Evolutionary conservation across 2,329 filamentous ascomycete species (phyloP).

Genomic region (Myriosclerotinia duriaeana): DNA sequence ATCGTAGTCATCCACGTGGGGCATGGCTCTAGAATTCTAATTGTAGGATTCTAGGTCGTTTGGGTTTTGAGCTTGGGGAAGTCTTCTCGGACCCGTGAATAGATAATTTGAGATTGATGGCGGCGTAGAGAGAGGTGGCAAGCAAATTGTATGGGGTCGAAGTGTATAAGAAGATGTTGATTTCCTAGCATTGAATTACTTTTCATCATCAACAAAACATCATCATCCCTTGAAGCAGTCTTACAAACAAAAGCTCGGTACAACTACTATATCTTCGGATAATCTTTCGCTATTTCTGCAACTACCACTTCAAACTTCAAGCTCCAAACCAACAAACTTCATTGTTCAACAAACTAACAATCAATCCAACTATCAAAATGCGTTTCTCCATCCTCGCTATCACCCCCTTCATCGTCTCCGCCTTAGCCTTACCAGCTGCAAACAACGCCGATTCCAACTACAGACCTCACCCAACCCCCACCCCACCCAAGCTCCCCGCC

Average conservation of each 20-base stretch:
- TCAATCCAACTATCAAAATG: not conserved
- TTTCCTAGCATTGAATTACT: not conserved
- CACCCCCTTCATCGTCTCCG: conserved; percentile 2
- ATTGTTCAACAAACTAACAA: not conserved
- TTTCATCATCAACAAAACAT: conserved; percentile 6
- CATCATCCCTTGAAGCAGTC: not conserved
- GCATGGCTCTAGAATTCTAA: not conserved
- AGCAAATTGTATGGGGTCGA: not conserved
- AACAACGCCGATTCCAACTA: not conserved
- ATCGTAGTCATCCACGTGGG: conserved; percentile 12
- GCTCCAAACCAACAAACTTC: not conserved
- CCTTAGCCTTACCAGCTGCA: not conserved
- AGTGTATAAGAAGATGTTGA: conserved; percentile 4
- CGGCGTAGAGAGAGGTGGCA: not conserved
- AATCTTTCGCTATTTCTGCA: not conserved
- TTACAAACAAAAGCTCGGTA: not conserved
- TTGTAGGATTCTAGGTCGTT: conserved; percentile 7
- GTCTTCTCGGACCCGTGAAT: not conserved
- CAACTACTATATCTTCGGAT: not conserved
- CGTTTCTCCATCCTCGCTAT: conserved; percentile 16
- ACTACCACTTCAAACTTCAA: not conserved
- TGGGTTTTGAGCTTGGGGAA: not conserved
- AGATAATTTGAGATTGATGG: not conserved
- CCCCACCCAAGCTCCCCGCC: not conserved
- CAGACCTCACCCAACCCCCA: not conserved